Base-by-base conservation (phyloP, 1,284 basidiomycete genomes). In the Rhodotorula sp. region DNA sequence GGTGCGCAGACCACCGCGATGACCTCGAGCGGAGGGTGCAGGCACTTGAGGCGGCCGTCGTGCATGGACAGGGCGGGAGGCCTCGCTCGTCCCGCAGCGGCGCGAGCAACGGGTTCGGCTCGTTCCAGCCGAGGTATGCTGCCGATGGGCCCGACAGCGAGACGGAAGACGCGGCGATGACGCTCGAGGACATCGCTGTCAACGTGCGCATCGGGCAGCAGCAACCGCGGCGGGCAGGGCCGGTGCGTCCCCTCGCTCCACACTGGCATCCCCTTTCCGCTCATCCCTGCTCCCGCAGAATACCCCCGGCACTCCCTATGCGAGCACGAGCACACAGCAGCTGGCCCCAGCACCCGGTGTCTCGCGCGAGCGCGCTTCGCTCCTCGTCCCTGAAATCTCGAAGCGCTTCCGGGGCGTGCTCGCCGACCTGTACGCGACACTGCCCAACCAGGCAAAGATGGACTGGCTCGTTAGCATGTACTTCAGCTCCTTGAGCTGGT, bases 131-230 rank as follows among this genome's bases (percentile, higher is more conserved):
- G 44, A 29, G 29, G 44, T 34, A 29, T 44, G 27, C 32, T 13
- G 50, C 59, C 25, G 70, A 67, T 5, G 70, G 55, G 17, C 66
- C 58, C 15, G 62, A 67, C 22, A 61, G 62, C 32, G 70, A 71
- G 48, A 71, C 74, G 34, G 74, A 76, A 48, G 74, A 73, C 29
- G 74, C 74, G 15, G 74, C 72, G 6, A 61, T 76, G 50, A 74
- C 70, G 9, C 65, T 72, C 37, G 73, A 72, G 55, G 70, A 72
- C 39, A 67, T 74, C 3, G 56, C 57, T 36, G 51, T 70, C 59
- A 66, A 67, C 34, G 66, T 67, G 2, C 70, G 64, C 25, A 55
- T 67, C 34, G 63, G 48, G 22, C 61, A 62, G 29, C 53, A 32
- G 50, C 61, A 51, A 39, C 61, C 37, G 17, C 61, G 39, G 12